Evolutionary conservation across 768 basidiomycete species (phyloP), one percentile per base, ranked within the genome.

Genomic region (Suillus placidus): DNA sequence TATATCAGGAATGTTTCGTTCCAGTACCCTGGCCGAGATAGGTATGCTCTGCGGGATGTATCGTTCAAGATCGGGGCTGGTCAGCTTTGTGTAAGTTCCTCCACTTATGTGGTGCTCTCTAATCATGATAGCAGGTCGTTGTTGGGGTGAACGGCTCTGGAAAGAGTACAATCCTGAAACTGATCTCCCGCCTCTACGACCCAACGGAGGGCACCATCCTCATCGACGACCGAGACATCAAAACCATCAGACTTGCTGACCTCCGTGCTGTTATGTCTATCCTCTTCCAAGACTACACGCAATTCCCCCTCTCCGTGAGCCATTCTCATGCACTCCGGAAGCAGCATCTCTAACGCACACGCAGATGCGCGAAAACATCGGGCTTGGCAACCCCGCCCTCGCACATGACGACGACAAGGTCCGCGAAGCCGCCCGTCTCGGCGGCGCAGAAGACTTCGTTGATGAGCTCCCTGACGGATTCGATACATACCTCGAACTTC

Each of bases 251-350:
- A 60, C 81, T 93, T 6, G 80, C 78, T 6, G 87, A 92, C 72
- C 77, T 93, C 14, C 80, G 90, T 23, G 83, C 84, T n/a, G 83
- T 87, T 2, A 85, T 86, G 26, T 87, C 88, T 2, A 88, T 89
- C 26, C 83, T 94, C 26, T 93, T 93, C 76, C 92, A 93, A 71
- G 91, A 94, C 73, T 93, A 91, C 70, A 91, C 89, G 0, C 82
- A 87, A 69, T 93, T 93, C 73, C 92, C 91, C 0, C 78, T 94
- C 49, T 89, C 91, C 30, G 91, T 91, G 65, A 51, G 89, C 72
- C 26, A 2, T 32, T 20, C 23, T 34, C 63, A 8, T 35, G 1
- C 26, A 18, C 18, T 47, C 55, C 8, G 26, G 38, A 57, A 54
- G n/a, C 40, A 26, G 7, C 54, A 4, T 40, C 42, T 30, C 51